Evolutionary conservation across 768 basidiomycete genomes (phyloP), one percentile per base, ranked within the genome.

Genomic region (Trametes cinnabarina): DNA sequence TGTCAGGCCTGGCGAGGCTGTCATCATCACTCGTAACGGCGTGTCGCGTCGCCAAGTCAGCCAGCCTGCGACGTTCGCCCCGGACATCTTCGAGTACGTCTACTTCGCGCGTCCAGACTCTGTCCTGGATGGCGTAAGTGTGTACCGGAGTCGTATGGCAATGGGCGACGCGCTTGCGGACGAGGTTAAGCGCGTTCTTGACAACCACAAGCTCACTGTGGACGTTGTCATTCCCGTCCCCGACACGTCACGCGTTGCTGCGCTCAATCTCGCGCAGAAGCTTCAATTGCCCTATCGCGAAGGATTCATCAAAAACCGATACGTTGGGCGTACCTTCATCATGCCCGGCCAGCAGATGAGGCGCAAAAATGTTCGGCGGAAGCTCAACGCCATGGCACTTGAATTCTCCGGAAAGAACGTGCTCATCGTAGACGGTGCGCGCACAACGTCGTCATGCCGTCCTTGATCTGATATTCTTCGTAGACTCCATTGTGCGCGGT

Each of bases 201-300:
- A 76, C 44, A 82, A 84, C 60, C 81, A 82, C 42, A 80, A 86
- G 39, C 74, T 95, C 42, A 77, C 79, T 19, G 85, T 96, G 50
- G 97, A 99, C 71, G 97, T 99, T 17, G 95, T 99, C 62, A 98
- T 99, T 68, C 97, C 97, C 17, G 92, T 98, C 1, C 97, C 97
- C 14, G 97, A 99, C 71, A 98, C 97, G 0, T 94, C 92, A 20
- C 82, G 97, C 48, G 97, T 98, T 2, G 96, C 97, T 14, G 97
- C 97, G 8, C 74, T 98, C 58, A 96, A 99, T 70, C 76, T 97
- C 37, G 97, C 97, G 19, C 96, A 99, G 71, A 88, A 86, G 66
- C 78, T 98, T 41, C 70, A 82, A 7, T 77, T 98, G 30, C 96
- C 97, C 3, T 99, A 98, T 72, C 85, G 97, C 44, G 97, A 99